Evolutionary conservation across 78 protist species (phyloP).

Genomic region (Chrysochromulina tobinii): DNA sequence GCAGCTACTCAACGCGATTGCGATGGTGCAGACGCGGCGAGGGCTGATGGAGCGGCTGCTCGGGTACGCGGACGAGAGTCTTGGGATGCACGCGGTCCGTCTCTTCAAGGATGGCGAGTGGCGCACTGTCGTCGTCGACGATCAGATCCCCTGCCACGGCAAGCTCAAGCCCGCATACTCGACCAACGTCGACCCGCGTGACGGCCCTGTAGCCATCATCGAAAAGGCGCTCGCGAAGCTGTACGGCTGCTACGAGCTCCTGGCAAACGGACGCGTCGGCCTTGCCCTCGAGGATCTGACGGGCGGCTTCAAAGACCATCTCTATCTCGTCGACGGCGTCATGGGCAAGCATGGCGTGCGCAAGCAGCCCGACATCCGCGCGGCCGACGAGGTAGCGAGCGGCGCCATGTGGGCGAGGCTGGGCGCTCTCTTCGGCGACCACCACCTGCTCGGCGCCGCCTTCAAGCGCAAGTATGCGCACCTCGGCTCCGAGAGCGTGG

Average conservation of each 20-base stretch:
- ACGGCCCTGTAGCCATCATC: background rate
- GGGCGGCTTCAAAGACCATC: background rate
- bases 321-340: background rate
- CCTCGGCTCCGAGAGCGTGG: background rate
- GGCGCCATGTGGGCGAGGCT: background rate
- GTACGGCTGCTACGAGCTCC: slow-evolving; percentile 14
- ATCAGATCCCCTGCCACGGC: background rate
- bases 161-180: background rate
- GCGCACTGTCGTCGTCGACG: background rate
- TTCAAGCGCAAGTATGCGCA: background rate
- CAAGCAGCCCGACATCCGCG: background rate
- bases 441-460: slow-evolving; percentile 3
- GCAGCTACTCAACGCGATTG: background rate
- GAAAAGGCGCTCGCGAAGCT: background rate
- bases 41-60: background rate
- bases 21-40: background rate
- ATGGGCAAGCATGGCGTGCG: background rate
- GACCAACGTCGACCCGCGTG: background rate
- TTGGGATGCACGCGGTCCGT: slow-evolving; percentile 2
- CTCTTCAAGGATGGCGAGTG: slow-evolving; percentile 10
- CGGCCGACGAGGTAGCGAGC: background rate
- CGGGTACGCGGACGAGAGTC: background rate
- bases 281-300: background rate
- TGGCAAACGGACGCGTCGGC: background rate
- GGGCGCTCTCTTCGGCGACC: background rate